phyloP scores from a whole-genome alignment of 179 eudicot species.

The Beta corolliflora region DNA sequence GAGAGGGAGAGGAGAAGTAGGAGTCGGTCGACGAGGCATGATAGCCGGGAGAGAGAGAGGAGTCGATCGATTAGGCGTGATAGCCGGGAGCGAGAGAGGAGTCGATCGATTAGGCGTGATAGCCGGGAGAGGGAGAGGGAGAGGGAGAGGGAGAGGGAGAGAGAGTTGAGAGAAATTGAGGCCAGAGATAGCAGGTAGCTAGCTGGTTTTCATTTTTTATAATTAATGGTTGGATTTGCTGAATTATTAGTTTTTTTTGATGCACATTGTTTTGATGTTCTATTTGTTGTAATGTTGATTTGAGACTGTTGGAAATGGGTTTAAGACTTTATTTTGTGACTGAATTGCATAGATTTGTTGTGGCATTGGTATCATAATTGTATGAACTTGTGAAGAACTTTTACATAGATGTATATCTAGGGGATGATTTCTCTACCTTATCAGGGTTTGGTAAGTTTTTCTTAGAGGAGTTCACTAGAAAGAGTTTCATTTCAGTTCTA shows the following conservation, averaged over 20 bases:
- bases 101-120: constrained; percentile 25
- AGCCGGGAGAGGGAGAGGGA: constrained; percentile 25
- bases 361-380: not conserved
- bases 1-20: constrained; percentile 30
- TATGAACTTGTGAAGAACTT: not conserved
- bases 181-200: constrained; percentile 44
- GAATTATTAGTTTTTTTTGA: not conserved
- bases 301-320: not conserved
- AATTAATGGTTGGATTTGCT: not conserved
- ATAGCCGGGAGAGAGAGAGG: not conserved
- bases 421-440: not conserved
- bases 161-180: constrained; percentile 37
- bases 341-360: not conserved
- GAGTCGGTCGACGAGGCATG: not conserved
- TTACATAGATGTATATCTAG: not conserved
- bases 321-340: not conserved
- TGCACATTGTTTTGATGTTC: constrained; percentile 8
- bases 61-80: not conserved
- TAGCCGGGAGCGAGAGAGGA: constrained; percentile 21
- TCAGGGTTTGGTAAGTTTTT: not conserved
- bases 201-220: not conserved
- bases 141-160: constrained; percentile 24
- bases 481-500: too few relatives aligned
- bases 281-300: too few relatives aligned
- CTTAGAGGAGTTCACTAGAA: not conserved